These are phyloP conservation scores for Fusarium begoniae DNA, from an alignment of 2,329 filamentous ascomycete genomes.

Conservation along the genomic window DNA sequence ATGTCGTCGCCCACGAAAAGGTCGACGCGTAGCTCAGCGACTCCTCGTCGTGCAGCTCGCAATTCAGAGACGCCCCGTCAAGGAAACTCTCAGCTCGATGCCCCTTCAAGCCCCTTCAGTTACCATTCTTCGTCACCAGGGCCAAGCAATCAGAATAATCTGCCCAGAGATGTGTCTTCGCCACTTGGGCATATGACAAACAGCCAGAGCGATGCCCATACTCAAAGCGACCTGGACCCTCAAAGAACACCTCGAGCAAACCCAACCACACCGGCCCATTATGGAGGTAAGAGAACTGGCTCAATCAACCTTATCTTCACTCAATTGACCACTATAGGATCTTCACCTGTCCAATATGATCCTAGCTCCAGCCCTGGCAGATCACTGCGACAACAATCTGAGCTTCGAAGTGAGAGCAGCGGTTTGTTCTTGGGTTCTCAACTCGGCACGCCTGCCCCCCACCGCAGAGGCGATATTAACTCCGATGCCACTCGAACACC, in stretches of 20 bases:
- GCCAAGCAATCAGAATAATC: conserved; percentile 40
- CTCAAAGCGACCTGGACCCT: conserved; percentile 61
- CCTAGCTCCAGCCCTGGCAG: conserved; percentile 88
- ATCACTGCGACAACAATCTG: conserved; percentile 69
- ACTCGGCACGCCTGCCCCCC: conserved; percentile 61
- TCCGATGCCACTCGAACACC: conserved; percentile 75
- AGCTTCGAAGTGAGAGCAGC: conserved; percentile 84
- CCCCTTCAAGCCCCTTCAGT: conserved; percentile 83
- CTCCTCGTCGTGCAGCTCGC: conserved; percentile 54
- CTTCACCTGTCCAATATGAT: conserved; percentile 90
- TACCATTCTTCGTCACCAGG: conserved; percentile 64
- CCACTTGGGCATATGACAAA: conserved; percentile 66
- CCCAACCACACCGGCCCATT: conserved; percentile 61
- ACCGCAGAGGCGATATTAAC: conserved; percentile 84
- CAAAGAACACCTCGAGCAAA: conserved; percentile 78
- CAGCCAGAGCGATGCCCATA: conserved; percentile 61
- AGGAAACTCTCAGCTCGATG: conserved; percentile 55
- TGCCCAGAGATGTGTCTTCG: conserved; percentile 57
- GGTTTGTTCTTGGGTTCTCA: conserved; percentile 81
- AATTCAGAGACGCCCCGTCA: conserved; percentile 57
- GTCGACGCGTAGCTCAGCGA: conserved; percentile 58
- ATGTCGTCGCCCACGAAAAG: conserved; percentile 59
- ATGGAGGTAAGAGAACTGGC: conserved; percentile 65
- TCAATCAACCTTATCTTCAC: not conserved
- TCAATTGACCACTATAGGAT: conserved; percentile 66